Conservation (phyloP, 352 stramenopile genomes). For the Phytophthora tentaculata region DNA sequence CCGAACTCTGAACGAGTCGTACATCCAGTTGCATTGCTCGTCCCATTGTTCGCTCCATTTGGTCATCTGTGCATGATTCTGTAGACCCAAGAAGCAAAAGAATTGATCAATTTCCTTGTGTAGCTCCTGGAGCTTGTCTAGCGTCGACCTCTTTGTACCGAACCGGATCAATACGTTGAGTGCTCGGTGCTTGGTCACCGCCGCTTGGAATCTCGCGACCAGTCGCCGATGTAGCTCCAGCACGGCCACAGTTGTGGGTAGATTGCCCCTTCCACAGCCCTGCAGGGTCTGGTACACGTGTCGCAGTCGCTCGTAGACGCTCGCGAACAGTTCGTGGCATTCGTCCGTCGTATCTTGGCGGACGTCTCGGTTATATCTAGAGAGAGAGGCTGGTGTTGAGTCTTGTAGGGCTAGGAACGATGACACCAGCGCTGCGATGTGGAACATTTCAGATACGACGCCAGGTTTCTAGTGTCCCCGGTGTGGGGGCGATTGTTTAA, state of each 20-base stretch:
- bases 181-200: constrained; percentile 17
- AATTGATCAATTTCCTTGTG: constrained; percentile 13
- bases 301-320: constrained; percentile 7
- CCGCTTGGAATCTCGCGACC: constrained; percentile 11
- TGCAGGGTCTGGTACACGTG: background rate
- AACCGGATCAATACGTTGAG: constrained; percentile 28
- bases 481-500: background rate
- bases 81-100: constrained; percentile 9
- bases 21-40: constrained; percentile 14
- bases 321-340: constrained; percentile 19
- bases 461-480: background rate
- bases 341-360: constrained; percentile 16
- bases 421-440: constrained; percentile 14
- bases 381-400: background rate
- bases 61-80: constrained; percentile 7
- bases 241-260: background rate
- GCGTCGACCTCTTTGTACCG: constrained; percentile 23
- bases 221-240: constrained; percentile 13
- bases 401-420: constrained; percentile 1
- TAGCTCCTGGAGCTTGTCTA: constrained; percentile 12
- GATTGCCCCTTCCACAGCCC: constrained; percentile 7
- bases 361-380: constrained; percentile 2
- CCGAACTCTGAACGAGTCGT: background rate
- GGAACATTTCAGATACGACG: constrained; percentile 16
- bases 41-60: constrained; percentile 16